A percentile compares a stretch with the other conserved stretches of the same genome.
Conservation (phyloP, 2,329 filamentous ascomycete genomes). For the Cladobotryum protrusum region DNA sequence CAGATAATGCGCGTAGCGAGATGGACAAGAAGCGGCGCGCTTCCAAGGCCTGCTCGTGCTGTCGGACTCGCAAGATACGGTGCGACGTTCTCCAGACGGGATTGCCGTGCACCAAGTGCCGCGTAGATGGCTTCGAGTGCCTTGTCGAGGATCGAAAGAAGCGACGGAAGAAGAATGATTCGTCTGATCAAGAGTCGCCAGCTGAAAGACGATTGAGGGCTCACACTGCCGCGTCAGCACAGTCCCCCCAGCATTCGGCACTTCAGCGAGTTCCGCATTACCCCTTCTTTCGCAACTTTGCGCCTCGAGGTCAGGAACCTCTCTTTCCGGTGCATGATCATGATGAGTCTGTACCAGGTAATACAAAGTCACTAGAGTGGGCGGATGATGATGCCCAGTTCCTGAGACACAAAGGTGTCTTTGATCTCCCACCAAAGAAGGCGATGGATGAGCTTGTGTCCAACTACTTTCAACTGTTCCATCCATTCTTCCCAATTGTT, state of each 20-base stretch:
- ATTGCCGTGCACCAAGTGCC: constrained; percentile 24
- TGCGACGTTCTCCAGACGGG: constrained; percentile 20
- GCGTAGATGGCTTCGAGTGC: constrained; percentile 15
- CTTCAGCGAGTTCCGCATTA: constrained; percentile 12
- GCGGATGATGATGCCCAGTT: constrained; percentile 12
- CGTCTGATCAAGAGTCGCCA: not conserved
- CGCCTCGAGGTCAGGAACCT: constrained; percentile 4
- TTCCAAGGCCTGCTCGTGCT: constrained; percentile 18
- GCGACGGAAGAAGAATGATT: constrained; percentile 7
- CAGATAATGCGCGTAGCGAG: no score
- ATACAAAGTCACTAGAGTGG: not conserved
- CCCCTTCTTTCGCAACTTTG: constrained; percentile 11
- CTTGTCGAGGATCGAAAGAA: constrained; percentile 15
- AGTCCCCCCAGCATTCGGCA: constrained; percentile 1
- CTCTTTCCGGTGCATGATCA: not conserved
- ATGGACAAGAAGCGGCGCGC: constrained; percentile 17
- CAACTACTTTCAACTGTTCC: constrained; percentile 15
- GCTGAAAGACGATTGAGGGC: not conserved
- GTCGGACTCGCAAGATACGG: constrained; percentile 19
- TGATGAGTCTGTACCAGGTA: not conserved
- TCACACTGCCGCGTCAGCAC: not conserved
- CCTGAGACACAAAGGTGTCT: constrained; percentile 14
- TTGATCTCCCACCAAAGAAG: constrained; percentile 11
- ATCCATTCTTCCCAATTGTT: constrained; percentile 17
- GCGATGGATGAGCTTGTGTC: constrained; percentile 14